Base-by-base conservation (phyloP, 1,284 basidiomycete species). In the Austroboletus novae-zelandiae region DNA sequence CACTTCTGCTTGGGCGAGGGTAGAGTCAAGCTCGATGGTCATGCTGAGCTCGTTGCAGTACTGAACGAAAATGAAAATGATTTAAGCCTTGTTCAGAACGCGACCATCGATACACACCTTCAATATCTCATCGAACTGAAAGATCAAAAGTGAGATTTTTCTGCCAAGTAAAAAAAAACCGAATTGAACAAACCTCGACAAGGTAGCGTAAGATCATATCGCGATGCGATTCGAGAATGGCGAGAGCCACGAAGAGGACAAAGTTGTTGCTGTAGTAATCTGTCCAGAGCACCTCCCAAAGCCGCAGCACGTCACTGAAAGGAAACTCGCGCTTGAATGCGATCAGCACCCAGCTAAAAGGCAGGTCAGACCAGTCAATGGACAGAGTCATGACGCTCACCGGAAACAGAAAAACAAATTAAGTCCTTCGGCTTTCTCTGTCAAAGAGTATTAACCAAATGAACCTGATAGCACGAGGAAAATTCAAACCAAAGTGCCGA, bases 361-460 rank as follows among this genome's bases (percentile, higher is more conserved):
- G 34, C 15, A 36, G 3, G 47, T 53, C 5, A 61, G 31, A 43
- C 20, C 35, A 11, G 10, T 17, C n/a, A 23, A 46, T 15, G 44
- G 20, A 18, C 0, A 25, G 25, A 8, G 7, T 25, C 27, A 48
- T 31, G 14, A 30, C 51, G 52, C 74, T 61, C 76, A 95, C 78
- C 95, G 83, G 81, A 97, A 99, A 70, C 94, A 97, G 78, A 98
- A 98, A 77, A 99, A 99, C 30, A 99, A 72, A 69, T 99, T 98
- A 53, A 99, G 76, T 2, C 84, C 88, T 54, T 95, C 94, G 0
- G 86, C 87, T 71, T 89, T 89, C 67, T 98, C 94, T 88, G 72
- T 51, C 51, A 17, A 11, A 41, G 25, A 34, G 10, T 0, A 14
- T 42, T 53, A 10, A 66, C 41, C 15, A 27, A 23, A 17, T 2